Percentiles rank a stretch among this genome's conserved stretches.
Conservation (phyloP, 306 rosid genomes). For the Cicer yamashitae region DNA sequence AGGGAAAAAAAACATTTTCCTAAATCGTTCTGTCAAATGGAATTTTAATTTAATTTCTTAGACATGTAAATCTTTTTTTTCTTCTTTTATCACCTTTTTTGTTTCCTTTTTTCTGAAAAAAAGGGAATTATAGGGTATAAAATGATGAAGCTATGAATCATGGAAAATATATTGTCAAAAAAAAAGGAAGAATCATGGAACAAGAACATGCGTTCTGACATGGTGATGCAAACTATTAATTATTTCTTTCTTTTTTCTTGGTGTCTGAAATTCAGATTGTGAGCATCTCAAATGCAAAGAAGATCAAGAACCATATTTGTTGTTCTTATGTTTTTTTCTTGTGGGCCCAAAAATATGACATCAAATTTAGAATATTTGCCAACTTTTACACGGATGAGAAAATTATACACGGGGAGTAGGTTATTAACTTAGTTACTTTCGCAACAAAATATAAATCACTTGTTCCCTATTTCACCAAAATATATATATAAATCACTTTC, state of each 20-base stretch:
- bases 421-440: too few relatives aligned
- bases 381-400: too few relatives aligned
- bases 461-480: too few relatives aligned
- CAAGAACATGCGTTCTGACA: background rate
- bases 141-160: constrained; percentile 10
- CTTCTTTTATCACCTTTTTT: background rate
- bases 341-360: too few relatives aligned
- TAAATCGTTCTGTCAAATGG: constrained; percentile 3
- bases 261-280: background rate
- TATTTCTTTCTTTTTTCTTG: background rate
- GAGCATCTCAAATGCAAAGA: too few relatives aligned
- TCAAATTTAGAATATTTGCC: too few relatives aligned
- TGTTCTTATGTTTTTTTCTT: too few relatives aligned
- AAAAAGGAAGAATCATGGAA: too few relatives aligned
- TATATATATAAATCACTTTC: too few relatives aligned
- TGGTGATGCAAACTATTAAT: background rate
- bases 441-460: too few relatives aligned
- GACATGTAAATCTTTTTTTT: constrained; percentile 49
- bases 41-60: constrained; percentile 20
- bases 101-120: background rate
- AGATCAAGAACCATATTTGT: too few relatives aligned
- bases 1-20: background rate
- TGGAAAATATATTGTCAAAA: background rate
- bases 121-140: constrained; percentile 22
- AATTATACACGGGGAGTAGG: too few relatives aligned